phyloP scores from a whole-genome alignment of 2,329 filamentous ascomycete genomes.

The Ceratocystis albifundus region DNA sequence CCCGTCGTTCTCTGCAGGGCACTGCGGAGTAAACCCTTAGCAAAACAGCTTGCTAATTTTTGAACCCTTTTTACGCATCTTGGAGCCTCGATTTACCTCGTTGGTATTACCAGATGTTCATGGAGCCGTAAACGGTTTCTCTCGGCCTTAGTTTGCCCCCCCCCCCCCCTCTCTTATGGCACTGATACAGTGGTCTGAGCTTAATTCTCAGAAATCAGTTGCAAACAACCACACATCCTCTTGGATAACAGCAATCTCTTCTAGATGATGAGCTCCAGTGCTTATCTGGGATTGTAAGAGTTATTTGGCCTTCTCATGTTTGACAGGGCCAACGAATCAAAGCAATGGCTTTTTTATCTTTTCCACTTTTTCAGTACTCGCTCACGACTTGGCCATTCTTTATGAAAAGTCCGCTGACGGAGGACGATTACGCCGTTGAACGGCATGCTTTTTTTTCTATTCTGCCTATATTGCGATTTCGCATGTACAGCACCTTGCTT shows the following conservation, averaged over 20 bases:
- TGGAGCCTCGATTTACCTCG: conserved; percentile 10
- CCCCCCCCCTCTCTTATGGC: not conserved
- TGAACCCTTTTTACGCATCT: conserved; percentile 8
- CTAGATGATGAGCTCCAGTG: not conserved
- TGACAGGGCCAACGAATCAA: not conserved
- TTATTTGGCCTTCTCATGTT: conserved; percentile 1
- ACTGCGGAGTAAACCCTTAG: conserved; percentile 1
- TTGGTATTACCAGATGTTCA: conserved; percentile 1
- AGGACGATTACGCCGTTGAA: not conserved
- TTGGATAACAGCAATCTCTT: not conserved
- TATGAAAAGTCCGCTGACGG: not conserved
- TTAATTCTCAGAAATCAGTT: not conserved
- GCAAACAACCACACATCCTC: not conserved
- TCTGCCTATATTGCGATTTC: not conserved
- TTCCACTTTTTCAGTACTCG: too few species aligned
- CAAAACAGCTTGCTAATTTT: conserved; percentile 8
- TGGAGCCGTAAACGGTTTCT: conserved; percentile 3
- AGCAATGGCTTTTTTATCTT: not conserved
- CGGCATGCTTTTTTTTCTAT: not conserved
- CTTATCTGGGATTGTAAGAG: not conserved
- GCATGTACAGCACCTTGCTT: conserved; percentile 4
- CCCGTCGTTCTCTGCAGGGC: conserved; percentile 21
- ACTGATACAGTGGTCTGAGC: conserved; percentile 5
- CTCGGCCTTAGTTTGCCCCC: not conserved
- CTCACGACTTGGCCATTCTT: not conserved